Base-by-base conservation (phyloP, 768 basidiomycete genomes). In the Crepidotus variabilis region DNA sequence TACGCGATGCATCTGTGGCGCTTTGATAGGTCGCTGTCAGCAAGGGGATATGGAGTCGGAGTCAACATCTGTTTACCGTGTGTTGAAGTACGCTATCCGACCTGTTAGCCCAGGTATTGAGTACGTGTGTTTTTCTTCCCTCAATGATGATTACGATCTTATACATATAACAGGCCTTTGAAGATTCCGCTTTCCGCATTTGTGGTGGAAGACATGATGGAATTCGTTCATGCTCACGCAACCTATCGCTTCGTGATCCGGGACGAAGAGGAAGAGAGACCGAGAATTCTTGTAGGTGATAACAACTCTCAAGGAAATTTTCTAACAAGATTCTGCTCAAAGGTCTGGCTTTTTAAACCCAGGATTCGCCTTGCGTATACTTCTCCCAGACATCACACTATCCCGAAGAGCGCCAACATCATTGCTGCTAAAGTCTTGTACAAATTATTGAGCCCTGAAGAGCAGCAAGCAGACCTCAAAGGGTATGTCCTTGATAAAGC, bases 331-430 rank as follows among this genome's bases (percentile, higher is more conserved):
- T 47, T 46, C 23, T 21, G 14, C 22, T 18, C 51, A 16, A 65
- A 95, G 94, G 78, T 98, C 20, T 98, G 96, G 95, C 67, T 98
- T 20, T 97, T 98, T 80, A 97, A 95, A 69, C 94, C 94, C 0
- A 86, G 79, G 60, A 84, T 98, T 61, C 83, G 82, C 10, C 71
- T 98, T 13, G 84, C 93, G 1, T 95, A 93, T 67, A 79, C 82
- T 47, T 77, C 82, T 8, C 70, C 80, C 6, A 70, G 72, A 10
- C 74, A 81, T 16, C 83, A 81, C 54, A 68, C 80, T 6, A 76
- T 92, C 20, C 81, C 87, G 7, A 83, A 84, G 67, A 78, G 74
- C 49, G 85, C 79, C 6, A 82, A 83, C 5, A 78, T 89, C 13
- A 75, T 79, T 46, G 86, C 84, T 1, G 88, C 92, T 46, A 95